Evolutionary conservation across 1,139 yeast genomes (phyloP).

Genomic region (Taphrina populina): DNA sequence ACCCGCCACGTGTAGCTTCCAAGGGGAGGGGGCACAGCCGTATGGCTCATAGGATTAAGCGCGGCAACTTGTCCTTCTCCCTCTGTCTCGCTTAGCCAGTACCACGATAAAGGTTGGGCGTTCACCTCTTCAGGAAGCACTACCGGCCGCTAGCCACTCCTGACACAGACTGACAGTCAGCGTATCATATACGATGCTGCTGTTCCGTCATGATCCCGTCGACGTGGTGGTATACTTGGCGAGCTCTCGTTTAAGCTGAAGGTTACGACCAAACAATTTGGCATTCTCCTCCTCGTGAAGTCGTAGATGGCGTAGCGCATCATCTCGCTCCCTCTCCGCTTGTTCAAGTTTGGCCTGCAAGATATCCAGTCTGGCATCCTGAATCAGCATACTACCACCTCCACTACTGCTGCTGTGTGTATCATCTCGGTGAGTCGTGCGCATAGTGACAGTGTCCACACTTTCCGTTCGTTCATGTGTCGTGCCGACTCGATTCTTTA

Average conservation of each 20-base stretch:
- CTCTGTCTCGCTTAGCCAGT: no score
- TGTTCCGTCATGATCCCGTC: no score
- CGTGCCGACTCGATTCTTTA: slow-evolving; percentile 1
- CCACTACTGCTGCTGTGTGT: background rate
- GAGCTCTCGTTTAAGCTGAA: slow-evolving; percentile 7
- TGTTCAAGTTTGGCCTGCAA: slow-evolving; percentile 1
- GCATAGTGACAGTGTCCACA: slow-evolving; percentile 21
- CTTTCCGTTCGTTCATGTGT: slow-evolving; percentile 22
- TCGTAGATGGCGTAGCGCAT: slow-evolving; percentile 13
- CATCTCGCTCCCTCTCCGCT: slow-evolving; percentile 3
- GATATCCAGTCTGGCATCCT: slow-evolving; percentile 11
- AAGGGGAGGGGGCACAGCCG: no score
- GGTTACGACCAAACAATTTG: slow-evolving; percentile 1
- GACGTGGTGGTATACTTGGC: no score
- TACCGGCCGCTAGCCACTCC: no score
- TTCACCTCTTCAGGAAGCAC: no score
- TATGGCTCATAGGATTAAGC: no score
- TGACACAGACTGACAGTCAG: no score
- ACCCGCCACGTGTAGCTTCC: no score
- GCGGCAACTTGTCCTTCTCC: no score
- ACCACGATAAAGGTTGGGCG: no score
- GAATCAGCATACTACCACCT: slow-evolving; percentile 2
- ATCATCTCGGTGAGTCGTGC: background rate
- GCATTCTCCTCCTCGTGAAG: slow-evolving; percentile 6
- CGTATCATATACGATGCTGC: no score